Evolutionary conservation across 164 flowering plant genomes (phyloP).

Genomic region (Chimonanthus praecox): DNA sequence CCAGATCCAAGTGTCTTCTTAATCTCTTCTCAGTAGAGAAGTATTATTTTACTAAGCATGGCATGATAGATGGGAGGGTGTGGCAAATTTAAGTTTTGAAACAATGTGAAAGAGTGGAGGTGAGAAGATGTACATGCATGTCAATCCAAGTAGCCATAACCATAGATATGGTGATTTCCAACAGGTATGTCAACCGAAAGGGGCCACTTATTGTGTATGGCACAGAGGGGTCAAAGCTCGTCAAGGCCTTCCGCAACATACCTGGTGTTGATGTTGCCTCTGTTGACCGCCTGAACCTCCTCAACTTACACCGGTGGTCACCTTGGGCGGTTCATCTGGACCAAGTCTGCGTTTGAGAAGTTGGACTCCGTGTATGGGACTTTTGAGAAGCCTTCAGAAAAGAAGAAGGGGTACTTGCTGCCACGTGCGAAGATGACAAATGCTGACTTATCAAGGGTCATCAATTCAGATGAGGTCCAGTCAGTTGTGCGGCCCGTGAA

Average conservation of each 20-base stretch:
- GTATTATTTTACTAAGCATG: no score
- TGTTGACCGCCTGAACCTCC: slow-evolving; percentile 66
- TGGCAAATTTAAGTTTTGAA: no score
- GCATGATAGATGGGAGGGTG: no score
- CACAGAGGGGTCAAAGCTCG: slow-evolving; percentile 75
- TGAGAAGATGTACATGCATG: no score
- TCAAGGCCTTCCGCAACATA: slow-evolving; percentile 78
- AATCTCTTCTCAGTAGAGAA: no score
- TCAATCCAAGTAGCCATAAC: no score
- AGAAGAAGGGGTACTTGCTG: slow-evolving; percentile 77
- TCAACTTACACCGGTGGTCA: slow-evolving; percentile 97
- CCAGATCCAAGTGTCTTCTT: no score
- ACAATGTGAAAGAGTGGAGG: no score
- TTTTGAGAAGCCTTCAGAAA: slow-evolving; percentile 67
- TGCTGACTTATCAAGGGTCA: slow-evolving; percentile 80
- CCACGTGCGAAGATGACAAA: slow-evolving; percentile 84
- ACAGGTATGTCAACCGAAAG: slow-evolving; percentile 46
- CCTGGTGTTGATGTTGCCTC: slow-evolving; percentile 69
- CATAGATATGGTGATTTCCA: no score
- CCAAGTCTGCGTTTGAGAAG: slow-evolving; percentile 85
- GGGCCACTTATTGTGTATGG: slow-evolving; percentile 82
- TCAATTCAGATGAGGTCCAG: slow-evolving; percentile 91
- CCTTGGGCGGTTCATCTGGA: slow-evolving; percentile 86
- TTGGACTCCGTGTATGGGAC: slow-evolving; percentile 74
- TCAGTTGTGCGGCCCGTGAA: slow-evolving; percentile 78